Conservation (phyloP, 768 basidiomycete species). For the Daedalea quercina region DNA sequence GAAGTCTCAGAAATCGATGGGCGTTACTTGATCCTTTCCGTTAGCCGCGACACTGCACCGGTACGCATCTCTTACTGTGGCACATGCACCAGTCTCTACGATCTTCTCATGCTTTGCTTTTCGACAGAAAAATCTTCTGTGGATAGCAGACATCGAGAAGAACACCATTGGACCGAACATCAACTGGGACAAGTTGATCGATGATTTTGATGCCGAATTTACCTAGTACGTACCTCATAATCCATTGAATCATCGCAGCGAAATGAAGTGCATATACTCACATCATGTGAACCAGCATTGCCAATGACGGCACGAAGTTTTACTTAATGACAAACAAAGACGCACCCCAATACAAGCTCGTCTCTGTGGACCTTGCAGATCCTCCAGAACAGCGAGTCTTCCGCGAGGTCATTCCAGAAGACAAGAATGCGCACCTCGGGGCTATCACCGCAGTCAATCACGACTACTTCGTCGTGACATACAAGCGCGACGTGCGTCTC, state of each 20-base stretch:
- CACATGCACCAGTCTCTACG: not conserved
- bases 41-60: constrained; percentile 54
- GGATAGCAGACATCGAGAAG: constrained; percentile 62
- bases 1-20: constrained; percentile 55
- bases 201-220: constrained; percentile 65
- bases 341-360: constrained; percentile 60
- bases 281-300: constrained; percentile 37
- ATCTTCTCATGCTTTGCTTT: not conserved
- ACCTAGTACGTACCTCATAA: constrained; percentile 39
- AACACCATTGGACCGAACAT: constrained; percentile 57
- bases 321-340: constrained; percentile 60
- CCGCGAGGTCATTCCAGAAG: constrained; percentile 64
- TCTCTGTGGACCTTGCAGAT: constrained; percentile 56
- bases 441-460: constrained; percentile 39
- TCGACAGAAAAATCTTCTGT: constrained; percentile 63
- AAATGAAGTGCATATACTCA: not conserved
- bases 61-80: constrained; percentile 28
- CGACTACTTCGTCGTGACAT: constrained; percentile 54
- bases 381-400: constrained; percentile 32
- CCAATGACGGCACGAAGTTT: constrained; percentile 55
- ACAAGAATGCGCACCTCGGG: constrained; percentile 54
- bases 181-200: constrained; percentile 64
- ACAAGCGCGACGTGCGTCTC: constrained; percentile 62
- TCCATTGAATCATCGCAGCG: not conserved
- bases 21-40: constrained; percentile 51